Conservation (phyloP, 2,329 filamentous ascomycete genomes). For the Nemania sp. region DNA sequence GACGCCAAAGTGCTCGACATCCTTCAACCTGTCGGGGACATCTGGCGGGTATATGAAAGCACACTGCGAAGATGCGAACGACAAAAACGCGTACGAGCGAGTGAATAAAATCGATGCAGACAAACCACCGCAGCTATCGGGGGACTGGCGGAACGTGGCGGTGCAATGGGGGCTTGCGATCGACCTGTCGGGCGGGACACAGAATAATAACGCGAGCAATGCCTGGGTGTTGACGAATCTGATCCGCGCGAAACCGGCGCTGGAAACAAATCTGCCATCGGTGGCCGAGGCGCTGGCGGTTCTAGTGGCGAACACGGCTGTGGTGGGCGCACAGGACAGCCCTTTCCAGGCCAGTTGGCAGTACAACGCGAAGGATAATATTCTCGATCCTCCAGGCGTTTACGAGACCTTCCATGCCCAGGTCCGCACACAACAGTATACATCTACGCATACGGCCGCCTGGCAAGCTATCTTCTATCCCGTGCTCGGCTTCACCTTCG, state of each 20-base stretch:
- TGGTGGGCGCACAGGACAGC: slow-evolving; percentile 60
- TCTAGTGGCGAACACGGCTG: slow-evolving; percentile 66
- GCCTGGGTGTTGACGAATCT: slow-evolving; percentile 61
- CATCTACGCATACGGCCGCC: slow-evolving; percentile 61
- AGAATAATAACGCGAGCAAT: slow-evolving; percentile 60
- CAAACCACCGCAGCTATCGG: slow-evolving; percentile 39
- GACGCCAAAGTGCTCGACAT: slow-evolving; percentile 68
- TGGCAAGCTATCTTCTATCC: slow-evolving; percentile 71
- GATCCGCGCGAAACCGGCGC: slow-evolving; percentile 45
- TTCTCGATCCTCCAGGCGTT: slow-evolving; percentile 42
- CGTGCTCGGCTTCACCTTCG: slow-evolving; percentile 66
- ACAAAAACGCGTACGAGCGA: slow-evolving; percentile 58
- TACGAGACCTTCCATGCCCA: slow-evolving; percentile 66
- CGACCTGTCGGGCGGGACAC: slow-evolving; percentile 58
- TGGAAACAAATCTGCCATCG: slow-evolving; percentile 62
- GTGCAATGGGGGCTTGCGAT: slow-evolving; percentile 58
- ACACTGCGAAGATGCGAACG: slow-evolving; percentile 60
- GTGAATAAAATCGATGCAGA: slow-evolving; percentile 34
- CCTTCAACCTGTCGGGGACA: slow-evolving; percentile 58
- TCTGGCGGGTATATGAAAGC: slow-evolving; percentile 62
- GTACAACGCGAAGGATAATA: slow-evolving; percentile 45
- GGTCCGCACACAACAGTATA: slow-evolving; percentile 68
- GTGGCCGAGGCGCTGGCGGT: slow-evolving; percentile 76
- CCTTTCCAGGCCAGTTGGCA: slow-evolving; percentile 64
- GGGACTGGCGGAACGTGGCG: slow-evolving; percentile 60